A percentile compares a stretch with the other conserved stretches of the same genome.
Evolutionary conservation across 768 basidiomycete genomes (phyloP).

Genomic region (Krasilnikovozyma curviuscula): DNA sequence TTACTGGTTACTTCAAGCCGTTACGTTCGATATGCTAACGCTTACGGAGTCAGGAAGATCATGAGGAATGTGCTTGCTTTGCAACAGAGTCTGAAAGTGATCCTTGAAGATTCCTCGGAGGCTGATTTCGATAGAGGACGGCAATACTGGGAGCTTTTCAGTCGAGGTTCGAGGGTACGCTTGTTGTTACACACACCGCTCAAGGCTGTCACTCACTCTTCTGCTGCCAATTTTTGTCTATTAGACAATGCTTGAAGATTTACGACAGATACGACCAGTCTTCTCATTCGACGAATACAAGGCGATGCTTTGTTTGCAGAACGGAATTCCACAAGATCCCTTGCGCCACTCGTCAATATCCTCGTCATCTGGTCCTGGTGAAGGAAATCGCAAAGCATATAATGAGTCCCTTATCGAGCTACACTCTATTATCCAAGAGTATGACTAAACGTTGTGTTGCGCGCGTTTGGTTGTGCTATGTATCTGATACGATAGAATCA

Average conservation of each 20-base stretch:
- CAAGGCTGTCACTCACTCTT: not conserved
- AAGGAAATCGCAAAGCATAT: too few species aligned
- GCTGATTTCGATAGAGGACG: constrained; percentile 58
- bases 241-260: constrained; percentile 42
- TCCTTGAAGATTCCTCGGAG: constrained; percentile 38
- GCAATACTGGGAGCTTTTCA: constrained; percentile 63
- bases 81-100: constrained; percentile 71
- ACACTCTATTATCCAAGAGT: too few species aligned
- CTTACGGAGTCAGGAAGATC: constrained; percentile 67
- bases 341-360: too few species aligned
- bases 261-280: constrained; percentile 36
- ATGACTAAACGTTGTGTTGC: too few species aligned
- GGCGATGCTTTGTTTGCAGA: constrained; percentile 71
- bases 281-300: constrained; percentile 89
- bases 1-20: constrained; percentile 57
- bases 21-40: constrained; percentile 47
- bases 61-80: constrained; percentile 72
- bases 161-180: constrained; percentile 49
- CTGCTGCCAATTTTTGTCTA: not conserved
- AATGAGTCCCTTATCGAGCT: too few species aligned
- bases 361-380: too few species aligned
- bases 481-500: too few species aligned
- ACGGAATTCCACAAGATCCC: too few species aligned
- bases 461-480: too few species aligned
- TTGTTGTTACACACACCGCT: too few species aligned